phyloP scores from a whole-genome alignment of 2,329 filamentous ascomycete genomes.

The Pyrenochaeta sp. region DNA sequence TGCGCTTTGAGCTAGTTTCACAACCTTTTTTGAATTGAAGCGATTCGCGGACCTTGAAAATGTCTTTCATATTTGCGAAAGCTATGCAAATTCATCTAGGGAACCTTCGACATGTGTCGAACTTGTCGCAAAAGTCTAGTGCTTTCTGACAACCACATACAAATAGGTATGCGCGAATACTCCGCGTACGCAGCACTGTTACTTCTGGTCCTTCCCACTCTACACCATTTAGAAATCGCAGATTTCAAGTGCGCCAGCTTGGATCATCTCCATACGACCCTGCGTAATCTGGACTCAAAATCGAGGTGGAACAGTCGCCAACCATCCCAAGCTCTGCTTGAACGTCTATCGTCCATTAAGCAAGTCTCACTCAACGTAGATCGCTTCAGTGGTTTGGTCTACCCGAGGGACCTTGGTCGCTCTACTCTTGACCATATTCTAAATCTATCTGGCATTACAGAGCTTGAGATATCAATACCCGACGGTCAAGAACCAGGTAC shows the following conservation, averaged over 20 bases:
- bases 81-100: not conserved
- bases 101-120: not conserved
- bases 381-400: slow-evolving; percentile 17
- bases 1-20: not conserved
- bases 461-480: slow-evolving; percentile 24
- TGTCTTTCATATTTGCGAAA: too few relatives aligned
- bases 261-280: slow-evolving; percentile 23
- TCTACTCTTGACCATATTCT: slow-evolving; percentile 22
- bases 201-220: slow-evolving; percentile 27
- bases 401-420: slow-evolving; percentile 4
- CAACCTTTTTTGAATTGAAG: not conserved
- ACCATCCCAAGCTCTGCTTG: slow-evolving; percentile 18
- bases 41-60: not conserved
- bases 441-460: slow-evolving; percentile 21
- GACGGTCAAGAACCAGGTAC: slow-evolving; percentile 6
- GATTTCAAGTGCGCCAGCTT: slow-evolving; percentile 29
- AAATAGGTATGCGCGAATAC: slow-evolving; percentile 28
- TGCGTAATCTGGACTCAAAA: slow-evolving; percentile 23
- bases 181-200: slow-evolving; percentile 35
- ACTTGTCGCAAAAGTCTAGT: not conserved
- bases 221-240: slow-evolving; percentile 27
- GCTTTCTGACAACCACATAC: not conserved
- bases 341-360: slow-evolving; percentile 26
- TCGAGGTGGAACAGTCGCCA: slow-evolving; percentile 9
- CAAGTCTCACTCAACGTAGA: slow-evolving; percentile 32